These are phyloP conservation scores for Hypoxylon sp. DNA, from an alignment of 2,329 filamentous ascomycete genomes.

Conservation along the genomic window DNA sequence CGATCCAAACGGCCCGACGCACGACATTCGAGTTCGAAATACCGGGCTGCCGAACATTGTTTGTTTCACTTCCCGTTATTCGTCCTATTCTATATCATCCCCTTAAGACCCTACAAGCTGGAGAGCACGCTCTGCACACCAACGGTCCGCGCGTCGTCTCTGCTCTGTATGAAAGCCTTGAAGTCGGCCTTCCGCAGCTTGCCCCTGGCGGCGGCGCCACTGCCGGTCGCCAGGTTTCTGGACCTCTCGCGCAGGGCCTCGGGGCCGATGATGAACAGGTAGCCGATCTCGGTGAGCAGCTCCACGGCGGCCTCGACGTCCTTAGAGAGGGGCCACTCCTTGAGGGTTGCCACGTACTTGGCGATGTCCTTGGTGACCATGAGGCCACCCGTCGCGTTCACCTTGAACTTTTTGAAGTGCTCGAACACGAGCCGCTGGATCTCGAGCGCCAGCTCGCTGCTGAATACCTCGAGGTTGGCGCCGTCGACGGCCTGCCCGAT, in stretches of 20 bases:
- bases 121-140: conserved; percentile 87
- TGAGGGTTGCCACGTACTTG: conserved; percentile 87
- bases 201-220: conserved; percentile 49
- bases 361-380: conserved; percentile 97
- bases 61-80: neutral
- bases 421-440: conserved; percentile 84
- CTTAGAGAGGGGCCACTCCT: conserved; percentile 81
- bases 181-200: conserved; percentile 76
- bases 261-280: conserved; percentile 91
- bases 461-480: conserved; percentile 83
- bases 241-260: conserved; percentile 80
- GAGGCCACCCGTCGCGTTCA: conserved; percentile 91
- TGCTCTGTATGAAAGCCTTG: conserved; percentile 83
- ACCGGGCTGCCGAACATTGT: too few relatives aligned
- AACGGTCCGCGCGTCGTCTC: conserved; percentile 84
- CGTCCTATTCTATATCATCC: too few relatives aligned
- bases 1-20: conserved; percentile 25
- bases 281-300: conserved; percentile 91
- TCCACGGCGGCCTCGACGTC: conserved; percentile 79
- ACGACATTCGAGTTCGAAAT: neutral
- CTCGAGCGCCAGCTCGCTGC: conserved; percentile 84
- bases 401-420: conserved; percentile 93
- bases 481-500: conserved; percentile 80
- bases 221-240: conserved; percentile 65
- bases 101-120: conserved; percentile 67